Evolutionary conservation across 805 yeast genomes (phyloP).

Genomic region (Yarrowia divulgata): DNA sequence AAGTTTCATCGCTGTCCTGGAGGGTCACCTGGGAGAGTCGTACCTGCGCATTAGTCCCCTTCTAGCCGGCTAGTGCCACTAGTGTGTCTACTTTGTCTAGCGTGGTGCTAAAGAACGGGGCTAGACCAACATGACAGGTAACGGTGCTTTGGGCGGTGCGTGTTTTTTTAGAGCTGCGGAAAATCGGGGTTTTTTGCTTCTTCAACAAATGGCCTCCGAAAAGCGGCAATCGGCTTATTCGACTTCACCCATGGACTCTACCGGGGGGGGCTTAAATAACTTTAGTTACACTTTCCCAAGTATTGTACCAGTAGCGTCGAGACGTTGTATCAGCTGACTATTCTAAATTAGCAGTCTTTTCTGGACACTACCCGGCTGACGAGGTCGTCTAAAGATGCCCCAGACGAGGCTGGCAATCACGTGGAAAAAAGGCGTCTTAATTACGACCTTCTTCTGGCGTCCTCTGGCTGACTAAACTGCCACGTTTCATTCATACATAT

Average conservation of each 20-base stretch:
- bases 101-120: neutral
- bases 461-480: conserved; percentile 5
- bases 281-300: conserved; percentile 4
- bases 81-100: neutral
- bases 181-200: no score
- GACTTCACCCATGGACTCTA: neutral
- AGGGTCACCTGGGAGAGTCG: conserved; percentile 17
- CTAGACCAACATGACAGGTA: conserved; percentile 33
- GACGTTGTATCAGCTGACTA: conserved; percentile 16
- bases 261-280: neutral
- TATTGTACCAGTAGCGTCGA: neutral
- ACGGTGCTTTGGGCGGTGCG: neutral
- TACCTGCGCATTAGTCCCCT: conserved; percentile 34
- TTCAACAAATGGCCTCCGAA: no score
- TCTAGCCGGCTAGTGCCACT: conserved; percentile 12
- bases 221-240: no score
- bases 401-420: neutral
- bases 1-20: neutral
- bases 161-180: no score
- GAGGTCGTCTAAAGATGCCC: conserved; percentile 9
- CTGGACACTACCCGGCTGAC: neutral
- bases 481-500: conserved; percentile 10
- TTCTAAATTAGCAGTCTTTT: neutral
- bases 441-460: no score
- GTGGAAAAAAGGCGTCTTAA: neutral